Evolutionary conservation across 2,329 filamentous ascomycete species (phyloP).

Genomic region (Penicillium thymicola): DNA sequence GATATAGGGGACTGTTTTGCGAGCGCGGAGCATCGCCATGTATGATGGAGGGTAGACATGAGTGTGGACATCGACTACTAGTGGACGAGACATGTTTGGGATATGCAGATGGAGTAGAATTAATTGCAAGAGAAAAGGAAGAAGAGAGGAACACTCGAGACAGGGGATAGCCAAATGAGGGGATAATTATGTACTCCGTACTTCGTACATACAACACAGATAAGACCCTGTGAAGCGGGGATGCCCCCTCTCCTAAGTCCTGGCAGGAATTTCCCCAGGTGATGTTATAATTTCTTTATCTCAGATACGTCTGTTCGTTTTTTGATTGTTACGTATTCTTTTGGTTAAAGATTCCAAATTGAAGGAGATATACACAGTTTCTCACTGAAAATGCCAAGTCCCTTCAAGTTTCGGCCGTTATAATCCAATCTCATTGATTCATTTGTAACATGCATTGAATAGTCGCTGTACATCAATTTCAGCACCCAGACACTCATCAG

Average conservation of each 20-base stretch:
- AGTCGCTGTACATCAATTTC: neutral
- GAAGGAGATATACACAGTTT: neutral
- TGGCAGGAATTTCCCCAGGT: neutral
- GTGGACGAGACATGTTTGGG: conserved; percentile 28
- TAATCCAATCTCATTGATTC: neutral
- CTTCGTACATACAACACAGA: neutral
- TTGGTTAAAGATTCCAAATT: neutral
- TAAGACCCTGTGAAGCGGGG: conserved; percentile 3
- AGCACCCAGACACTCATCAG: neutral
- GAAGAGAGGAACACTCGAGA: neutral
- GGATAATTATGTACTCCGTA: neutral
- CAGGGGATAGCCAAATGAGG: neutral
- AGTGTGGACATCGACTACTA: conserved; percentile 60
- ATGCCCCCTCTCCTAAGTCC: neutral
- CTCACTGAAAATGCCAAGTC: neutral
- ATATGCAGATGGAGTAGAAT: neutral
- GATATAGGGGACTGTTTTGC: conserved; percentile 47
- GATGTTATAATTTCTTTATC: neutral
- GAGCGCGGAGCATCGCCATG: conserved; percentile 55
- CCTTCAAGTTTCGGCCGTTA: neutral
- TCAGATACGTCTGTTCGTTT: neutral
- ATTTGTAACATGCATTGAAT: neutral
- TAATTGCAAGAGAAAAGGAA: neutral
- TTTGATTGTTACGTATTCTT: neutral
- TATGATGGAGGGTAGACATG: conserved; percentile 62